Percentiles rank a stretch among this genome's conserved stretches.
Evolutionary conservation across 768 basidiomycete genomes (phyloP).

Genomic region (Rhizopogon vesiculosus): DNA sequence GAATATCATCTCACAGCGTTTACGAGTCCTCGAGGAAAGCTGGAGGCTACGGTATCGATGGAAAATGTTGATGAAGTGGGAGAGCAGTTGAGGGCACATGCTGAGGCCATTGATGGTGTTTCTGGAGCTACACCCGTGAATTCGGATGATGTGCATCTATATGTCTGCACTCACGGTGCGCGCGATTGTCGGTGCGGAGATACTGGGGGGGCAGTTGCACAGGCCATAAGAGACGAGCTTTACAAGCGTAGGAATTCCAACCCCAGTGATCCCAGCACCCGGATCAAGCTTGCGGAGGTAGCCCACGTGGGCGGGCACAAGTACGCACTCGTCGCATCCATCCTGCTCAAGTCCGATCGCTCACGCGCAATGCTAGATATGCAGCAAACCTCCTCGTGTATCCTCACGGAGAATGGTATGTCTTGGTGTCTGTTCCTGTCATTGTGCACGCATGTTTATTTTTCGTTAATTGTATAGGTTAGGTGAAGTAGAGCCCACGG

Average conservation of each 20-base stretch:
- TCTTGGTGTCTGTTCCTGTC: slow-evolving; percentile 1
- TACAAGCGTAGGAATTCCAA: slow-evolving; percentile 28
- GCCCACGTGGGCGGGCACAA: slow-evolving; percentile 84
- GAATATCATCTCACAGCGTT: slow-evolving; percentile 47
- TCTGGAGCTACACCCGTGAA: neutral
- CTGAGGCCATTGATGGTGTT: slow-evolving; percentile 19
- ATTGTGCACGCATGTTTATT: neutral
- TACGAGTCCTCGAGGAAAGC: slow-evolving; percentile 37
- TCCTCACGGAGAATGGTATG: slow-evolving; percentile 71
- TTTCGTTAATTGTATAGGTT: slow-evolving; percentile 39
- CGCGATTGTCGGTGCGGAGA: slow-evolving; percentile 80
- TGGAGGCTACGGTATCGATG: slow-evolving; percentile 43
- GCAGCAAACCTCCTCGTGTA: slow-evolving; percentile 68
- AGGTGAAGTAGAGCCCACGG: slow-evolving; percentile 50
- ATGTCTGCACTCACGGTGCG: slow-evolving; percentile 75
- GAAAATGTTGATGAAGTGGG: slow-evolving; percentile 48
- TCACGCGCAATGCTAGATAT: slow-evolving; percentile 35
- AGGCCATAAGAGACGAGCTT: slow-evolving; percentile 51
- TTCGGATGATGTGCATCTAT: slow-evolving; percentile 38
- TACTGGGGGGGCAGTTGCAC: slow-evolving; percentile 52
- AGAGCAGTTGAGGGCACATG: slow-evolving; percentile 27
- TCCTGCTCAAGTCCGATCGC: neutral
- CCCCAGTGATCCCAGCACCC: slow-evolving; percentile 24
- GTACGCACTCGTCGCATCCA: slow-evolving; percentile 35
- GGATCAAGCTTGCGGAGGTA: slow-evolving; percentile 52